A percentile compares a stretch with the other conserved stretches of the same genome.
Conservation (phyloP, 257 asterid genomes). For the Solanum appendiculatum region DNA sequence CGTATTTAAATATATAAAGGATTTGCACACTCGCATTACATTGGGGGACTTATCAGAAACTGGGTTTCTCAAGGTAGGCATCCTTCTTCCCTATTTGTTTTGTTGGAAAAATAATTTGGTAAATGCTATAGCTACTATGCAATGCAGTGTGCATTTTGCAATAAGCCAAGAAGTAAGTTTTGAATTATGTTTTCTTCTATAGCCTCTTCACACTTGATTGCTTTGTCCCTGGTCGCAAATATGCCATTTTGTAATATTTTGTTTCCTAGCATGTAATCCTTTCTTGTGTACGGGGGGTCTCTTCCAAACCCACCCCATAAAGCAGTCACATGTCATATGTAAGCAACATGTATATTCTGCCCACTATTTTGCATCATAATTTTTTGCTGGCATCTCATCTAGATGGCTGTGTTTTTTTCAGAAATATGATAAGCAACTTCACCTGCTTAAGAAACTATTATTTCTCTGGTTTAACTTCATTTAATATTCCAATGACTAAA, state of each 20-base stretch:
- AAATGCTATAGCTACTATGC: not conserved
- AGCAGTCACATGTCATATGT: not conserved
- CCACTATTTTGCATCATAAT: not conserved
- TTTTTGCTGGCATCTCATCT: not conserved
- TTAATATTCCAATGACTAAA: not conserved
- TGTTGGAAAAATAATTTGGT: not conserved
- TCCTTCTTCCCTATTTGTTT: not conserved
- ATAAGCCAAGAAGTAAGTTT: not conserved
- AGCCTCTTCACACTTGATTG: not conserved
- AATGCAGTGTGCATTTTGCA: not conserved
- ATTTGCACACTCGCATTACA: not conserved
- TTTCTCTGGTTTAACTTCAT: not conserved
- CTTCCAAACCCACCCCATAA: not conserved
- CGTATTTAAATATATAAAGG: not conserved
- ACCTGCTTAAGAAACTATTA: not conserved
- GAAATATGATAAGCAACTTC: not conserved
- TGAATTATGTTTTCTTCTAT: not conserved
- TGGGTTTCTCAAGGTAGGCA: not conserved
- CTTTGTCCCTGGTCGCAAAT: not conserved
- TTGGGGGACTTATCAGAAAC: not conserved
- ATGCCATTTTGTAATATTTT: not conserved
- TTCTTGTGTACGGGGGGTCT: not conserved
- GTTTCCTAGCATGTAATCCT: not conserved
- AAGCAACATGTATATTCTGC: not conserved
- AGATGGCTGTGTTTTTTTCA: not conserved